Conservation (phyloP, 306 rosid species). For the Potentilla sterilis region DNA sequence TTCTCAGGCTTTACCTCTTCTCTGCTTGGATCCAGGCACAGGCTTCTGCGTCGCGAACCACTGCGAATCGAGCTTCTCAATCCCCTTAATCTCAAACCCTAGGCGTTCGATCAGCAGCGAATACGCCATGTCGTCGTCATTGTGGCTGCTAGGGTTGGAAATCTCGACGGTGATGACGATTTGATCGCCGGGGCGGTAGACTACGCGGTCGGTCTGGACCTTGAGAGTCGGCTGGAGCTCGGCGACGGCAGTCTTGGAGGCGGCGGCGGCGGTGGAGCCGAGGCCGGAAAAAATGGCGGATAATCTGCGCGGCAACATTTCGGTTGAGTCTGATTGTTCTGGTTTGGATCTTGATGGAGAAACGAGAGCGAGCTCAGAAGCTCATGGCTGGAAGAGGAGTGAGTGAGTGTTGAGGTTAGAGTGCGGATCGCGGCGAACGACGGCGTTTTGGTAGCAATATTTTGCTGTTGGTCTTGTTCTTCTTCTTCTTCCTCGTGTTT, state of each 20-base stretch:
- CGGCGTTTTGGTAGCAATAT: background rate
- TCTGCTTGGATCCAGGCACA: constrained; percentile 66
- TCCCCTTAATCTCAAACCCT: constrained; percentile 76
- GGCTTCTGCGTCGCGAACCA: constrained; percentile 94
- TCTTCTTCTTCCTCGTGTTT: background rate
- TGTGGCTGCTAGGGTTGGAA: constrained; percentile 41
- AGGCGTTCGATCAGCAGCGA: constrained; percentile 77
- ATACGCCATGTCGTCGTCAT: constrained; percentile 35
- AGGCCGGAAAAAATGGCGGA: constrained; percentile 64
- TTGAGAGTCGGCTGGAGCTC: constrained; percentile 51
- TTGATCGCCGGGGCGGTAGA: constrained; percentile 89
- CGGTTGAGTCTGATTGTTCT: background rate
- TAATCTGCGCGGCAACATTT: constrained; percentile 63
- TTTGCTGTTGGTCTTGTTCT: background rate
- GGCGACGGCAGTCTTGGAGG: constrained; percentile 22
- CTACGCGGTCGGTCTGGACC: constrained; percentile 71
- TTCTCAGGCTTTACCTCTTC: constrained; percentile 48
- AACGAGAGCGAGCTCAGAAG: background rate
- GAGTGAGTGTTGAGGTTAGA: background rate
- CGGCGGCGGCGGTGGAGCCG: constrained; percentile 26
- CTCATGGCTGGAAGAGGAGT: background rate
- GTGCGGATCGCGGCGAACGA: constrained; percentile 15
- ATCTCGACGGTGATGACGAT: constrained; percentile 69
- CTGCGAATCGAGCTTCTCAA: constrained; percentile 82
- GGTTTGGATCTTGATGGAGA: background rate